These are phyloP conservation scores for Nematocida parisii DNA, from an alignment of 371 early-diverging fungal species.

Conservation along the genomic window DNA sequence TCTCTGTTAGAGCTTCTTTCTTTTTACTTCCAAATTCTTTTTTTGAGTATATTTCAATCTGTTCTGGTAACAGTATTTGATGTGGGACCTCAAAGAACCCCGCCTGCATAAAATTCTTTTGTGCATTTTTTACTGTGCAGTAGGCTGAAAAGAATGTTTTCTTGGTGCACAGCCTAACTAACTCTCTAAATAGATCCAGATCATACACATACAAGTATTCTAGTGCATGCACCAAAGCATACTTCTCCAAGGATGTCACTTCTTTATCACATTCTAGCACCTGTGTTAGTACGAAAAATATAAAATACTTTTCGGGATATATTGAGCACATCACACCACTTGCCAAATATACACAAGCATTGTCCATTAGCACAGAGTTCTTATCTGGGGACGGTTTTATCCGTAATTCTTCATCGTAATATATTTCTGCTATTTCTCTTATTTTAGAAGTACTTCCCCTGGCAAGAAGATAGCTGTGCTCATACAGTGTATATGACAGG, in stretches of 20 bases:
- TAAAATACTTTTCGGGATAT: conserved; percentile 46
- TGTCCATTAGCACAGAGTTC: background rate
- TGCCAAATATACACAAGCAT: conserved; percentile 6
- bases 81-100: background rate
- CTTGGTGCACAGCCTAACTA: conserved; percentile 8
- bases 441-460: background rate
- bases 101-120: background rate
- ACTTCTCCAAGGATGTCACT: conserved; percentile 10
- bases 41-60: background rate
- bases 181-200: background rate
- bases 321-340: conserved; percentile 8
- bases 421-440: background rate
- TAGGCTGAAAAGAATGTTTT: background rate
- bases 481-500: background rate
- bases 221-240: conserved; percentile 11
- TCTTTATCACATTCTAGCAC: background rate
- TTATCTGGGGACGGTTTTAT: background rate
- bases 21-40: background rate
- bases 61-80: background rate
- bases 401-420: background rate
- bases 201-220: conserved; percentile 42
- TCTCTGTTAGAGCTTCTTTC: background rate
- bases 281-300: conserved; percentile 8
- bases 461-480: background rate
- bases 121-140: background rate